Percentiles rank a stretch among this genome's conserved stretches.
phyloP scores from a whole-genome alignment of 371 early-diverging fungal genomes.

The Smittium culicis region DNA sequence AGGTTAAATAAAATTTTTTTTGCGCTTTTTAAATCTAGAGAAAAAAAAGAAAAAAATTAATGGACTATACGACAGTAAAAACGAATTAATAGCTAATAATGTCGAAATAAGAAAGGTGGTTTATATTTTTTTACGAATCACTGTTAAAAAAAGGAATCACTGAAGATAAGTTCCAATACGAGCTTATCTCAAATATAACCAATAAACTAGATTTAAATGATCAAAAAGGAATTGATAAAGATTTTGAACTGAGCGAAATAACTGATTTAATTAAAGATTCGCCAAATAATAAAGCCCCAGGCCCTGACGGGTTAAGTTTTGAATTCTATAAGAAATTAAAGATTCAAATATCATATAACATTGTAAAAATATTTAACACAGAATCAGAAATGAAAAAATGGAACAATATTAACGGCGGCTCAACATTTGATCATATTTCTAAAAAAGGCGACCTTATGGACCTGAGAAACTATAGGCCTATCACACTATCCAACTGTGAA shows the following conservation, averaged over 20 bases:
- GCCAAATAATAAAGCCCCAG: slow-evolving; percentile 12
- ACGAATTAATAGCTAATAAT: too few species aligned
- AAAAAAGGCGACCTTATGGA: background rate
- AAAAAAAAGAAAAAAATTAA: slow-evolving; percentile 1
- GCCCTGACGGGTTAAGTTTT: slow-evolving; percentile 11
- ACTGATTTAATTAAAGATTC: background rate
- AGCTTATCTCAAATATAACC: too few species aligned
- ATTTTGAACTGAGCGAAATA: background rate
- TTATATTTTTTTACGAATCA: too few species aligned
- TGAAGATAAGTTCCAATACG: too few species aligned
- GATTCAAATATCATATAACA: background rate
- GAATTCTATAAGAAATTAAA: slow-evolving; percentile 9
- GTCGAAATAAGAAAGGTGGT: too few species aligned
- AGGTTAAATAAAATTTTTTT: slow-evolving; percentile 9
- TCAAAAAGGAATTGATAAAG: background rate
- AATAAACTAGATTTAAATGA: too few species aligned
- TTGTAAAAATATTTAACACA: background rate
- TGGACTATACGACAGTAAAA: background rate
- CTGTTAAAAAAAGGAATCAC: too few species aligned
- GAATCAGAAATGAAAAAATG: background rate
- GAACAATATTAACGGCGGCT: background rate
- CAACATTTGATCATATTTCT: background rate
- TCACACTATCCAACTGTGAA: too few species aligned
- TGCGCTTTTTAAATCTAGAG: background rate
- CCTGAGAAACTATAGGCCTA: background rate